A percentile compares a stretch with the other conserved stretches of the same genome.
Conservation (phyloP, 2,329 filamentous ascomycete genomes). For the Pestalotiopsis fici region DNA sequence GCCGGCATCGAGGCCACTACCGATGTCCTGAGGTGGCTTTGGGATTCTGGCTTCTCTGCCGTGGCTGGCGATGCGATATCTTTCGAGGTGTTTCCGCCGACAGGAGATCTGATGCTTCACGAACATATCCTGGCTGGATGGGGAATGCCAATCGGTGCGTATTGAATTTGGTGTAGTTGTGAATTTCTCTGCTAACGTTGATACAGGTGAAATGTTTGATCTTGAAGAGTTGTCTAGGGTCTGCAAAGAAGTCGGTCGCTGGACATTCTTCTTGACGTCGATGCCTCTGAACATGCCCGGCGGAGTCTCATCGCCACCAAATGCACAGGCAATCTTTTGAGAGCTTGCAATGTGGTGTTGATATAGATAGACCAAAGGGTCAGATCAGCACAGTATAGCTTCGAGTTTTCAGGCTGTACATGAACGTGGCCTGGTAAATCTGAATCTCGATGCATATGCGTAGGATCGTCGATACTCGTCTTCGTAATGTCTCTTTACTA, state of each 20-base stretch:
- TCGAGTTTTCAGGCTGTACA: too few relatives aligned
- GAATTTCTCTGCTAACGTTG: not conserved
- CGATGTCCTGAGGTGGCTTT: constrained; percentile 44
- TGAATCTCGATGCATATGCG: too few relatives aligned
- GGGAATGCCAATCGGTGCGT: constrained; percentile 19
- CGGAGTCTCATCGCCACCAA: constrained; percentile 17
- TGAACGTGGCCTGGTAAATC: too few relatives aligned
- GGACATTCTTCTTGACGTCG: constrained; percentile 39
- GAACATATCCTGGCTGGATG: constrained; percentile 16
- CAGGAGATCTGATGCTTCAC: not conserved
- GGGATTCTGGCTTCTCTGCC: constrained; percentile 46
- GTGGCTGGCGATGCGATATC: constrained; percentile 44
- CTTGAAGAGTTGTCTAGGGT: constrained; percentile 38
- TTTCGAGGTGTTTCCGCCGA: constrained; percentile 37
- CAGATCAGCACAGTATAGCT: too few relatives aligned
- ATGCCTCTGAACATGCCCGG: constrained; percentile 26
- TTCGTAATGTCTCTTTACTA: too few relatives aligned
- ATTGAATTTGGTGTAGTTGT: not conserved
- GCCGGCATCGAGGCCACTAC: constrained; percentile 40
- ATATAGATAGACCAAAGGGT: too few relatives aligned
- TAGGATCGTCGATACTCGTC: too few relatives aligned
- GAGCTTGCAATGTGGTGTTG: not conserved
- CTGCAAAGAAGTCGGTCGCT: constrained; percentile 35
- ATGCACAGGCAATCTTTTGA: constrained; percentile 19
- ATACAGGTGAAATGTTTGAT: constrained; percentile 44